phyloP scores from a whole-genome alignment of 2,329 filamentous ascomycete genomes.

The Penicillium sp. region DNA sequence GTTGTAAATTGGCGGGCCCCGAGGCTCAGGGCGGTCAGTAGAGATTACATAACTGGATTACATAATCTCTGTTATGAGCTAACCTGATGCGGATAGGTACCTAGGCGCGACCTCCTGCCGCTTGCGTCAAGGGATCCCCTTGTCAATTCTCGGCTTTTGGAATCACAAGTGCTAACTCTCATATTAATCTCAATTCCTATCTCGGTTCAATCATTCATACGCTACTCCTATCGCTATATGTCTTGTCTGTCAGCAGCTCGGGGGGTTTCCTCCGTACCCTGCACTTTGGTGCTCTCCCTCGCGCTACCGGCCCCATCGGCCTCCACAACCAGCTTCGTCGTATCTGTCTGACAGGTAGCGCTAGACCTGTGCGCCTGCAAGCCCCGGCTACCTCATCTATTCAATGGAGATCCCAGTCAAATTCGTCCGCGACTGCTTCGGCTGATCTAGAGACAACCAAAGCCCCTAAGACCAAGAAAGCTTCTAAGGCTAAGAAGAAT shows the following conservation, averaged over 20 bases:
- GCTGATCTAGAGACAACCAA: constrained; percentile 26
- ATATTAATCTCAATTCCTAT: neutral
- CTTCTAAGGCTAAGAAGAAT: constrained; percentile 25
- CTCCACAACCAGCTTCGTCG: constrained; percentile 28
- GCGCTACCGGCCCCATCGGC: constrained; percentile 26
- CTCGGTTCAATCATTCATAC: neutral
- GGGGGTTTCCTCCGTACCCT: constrained; percentile 31
- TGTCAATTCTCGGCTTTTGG: neutral
- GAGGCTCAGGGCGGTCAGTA: neutral
- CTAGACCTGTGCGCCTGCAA: constrained; percentile 14
- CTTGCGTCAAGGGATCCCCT: constrained; percentile 28
- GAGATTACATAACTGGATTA: no score
- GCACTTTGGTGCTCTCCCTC: constrained; percentile 24
- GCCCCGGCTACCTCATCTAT: constrained; percentile 12
- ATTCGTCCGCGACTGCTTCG: constrained; percentile 24
- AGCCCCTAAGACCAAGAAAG: constrained; percentile 5
- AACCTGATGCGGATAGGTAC: constrained; percentile 23
- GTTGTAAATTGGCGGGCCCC: no score
- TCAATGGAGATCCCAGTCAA: constrained; percentile 15
- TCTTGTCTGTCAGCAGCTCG: constrained; percentile 32
- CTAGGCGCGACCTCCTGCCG: constrained; percentile 25
- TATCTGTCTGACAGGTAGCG: constrained; percentile 23
- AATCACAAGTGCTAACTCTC: neutral
- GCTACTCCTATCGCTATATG: constrained; percentile 23
- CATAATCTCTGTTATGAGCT: neutral